These are phyloP conservation scores for Teunomyces aglyptinius DNA, from an alignment of 805 yeast species.

Conservation along the genomic window DNA sequence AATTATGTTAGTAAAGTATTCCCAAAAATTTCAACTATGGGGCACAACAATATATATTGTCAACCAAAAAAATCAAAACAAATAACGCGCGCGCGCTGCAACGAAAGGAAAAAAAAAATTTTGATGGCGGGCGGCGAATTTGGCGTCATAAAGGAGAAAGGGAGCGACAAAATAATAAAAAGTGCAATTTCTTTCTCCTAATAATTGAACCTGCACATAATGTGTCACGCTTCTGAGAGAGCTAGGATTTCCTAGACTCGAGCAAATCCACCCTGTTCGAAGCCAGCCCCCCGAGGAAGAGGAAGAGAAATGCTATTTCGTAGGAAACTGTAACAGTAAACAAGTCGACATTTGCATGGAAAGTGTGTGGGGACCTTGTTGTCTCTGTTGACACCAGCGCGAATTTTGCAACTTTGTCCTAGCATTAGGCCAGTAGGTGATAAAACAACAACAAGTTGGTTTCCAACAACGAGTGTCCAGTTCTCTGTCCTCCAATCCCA, in stretches of 20 bases:
- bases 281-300: not conserved
- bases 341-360: not conserved
- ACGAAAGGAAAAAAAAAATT: not conserved
- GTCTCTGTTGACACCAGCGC: not conserved
- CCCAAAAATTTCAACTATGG: not conserved
- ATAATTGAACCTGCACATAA: not conserved
- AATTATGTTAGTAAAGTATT: constrained; percentile 2
- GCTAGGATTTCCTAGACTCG: constrained; percentile 3
- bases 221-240: constrained; percentile 1
- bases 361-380: not conserved
- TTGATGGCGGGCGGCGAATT: no score
- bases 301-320: not conserved
- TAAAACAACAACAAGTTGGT: not conserved
- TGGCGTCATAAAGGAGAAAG: not conserved
- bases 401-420: constrained; percentile 2
- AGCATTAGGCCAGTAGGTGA: not conserved
- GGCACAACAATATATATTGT: constrained; percentile 1
- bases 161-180: not conserved
- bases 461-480: not conserved
- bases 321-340: not conserved
- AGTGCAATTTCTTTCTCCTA: not conserved
- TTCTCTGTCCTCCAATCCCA: not conserved
- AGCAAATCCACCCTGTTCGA: constrained; percentile 2
- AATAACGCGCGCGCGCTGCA: not conserved
- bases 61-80: constrained; percentile 2